Evolutionary conservation across 2,329 filamentous ascomycete genomes (phyloP).

Genomic region (Alternaria brassicae): DNA sequence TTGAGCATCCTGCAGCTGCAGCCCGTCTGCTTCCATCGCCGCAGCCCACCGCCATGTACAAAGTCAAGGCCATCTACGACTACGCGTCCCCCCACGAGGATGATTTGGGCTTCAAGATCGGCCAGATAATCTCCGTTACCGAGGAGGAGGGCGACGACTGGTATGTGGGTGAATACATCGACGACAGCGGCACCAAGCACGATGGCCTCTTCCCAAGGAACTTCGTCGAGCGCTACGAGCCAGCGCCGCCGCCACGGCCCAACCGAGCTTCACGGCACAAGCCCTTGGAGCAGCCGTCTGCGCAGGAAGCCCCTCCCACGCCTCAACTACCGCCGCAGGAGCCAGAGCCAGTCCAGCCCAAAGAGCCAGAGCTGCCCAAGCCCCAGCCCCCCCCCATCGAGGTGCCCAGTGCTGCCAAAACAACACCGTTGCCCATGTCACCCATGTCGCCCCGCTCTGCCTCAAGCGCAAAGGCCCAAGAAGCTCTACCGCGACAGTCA

Average conservation of each 20-base stretch:
- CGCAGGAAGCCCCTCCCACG: conserved; percentile 37
- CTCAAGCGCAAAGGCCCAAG: conserved; percentile 29
- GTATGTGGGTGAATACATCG: conserved; percentile 88
- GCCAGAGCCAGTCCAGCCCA: conserved; percentile 26
- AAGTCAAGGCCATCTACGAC: conserved; percentile 95
- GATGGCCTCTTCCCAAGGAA: conserved; percentile 94
- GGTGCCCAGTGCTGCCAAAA: conserved; percentile 34
- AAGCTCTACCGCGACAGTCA: conserved; percentile 33
- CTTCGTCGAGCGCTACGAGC: conserved; percentile 96
- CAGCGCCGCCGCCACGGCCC: conserved; percentile 85
- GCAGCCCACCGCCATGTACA: conserved; percentile 64
- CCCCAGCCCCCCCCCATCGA: conserved; percentile 49
- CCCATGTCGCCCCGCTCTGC: conserved; percentile 41
- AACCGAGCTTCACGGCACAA: conserved; percentile 67
- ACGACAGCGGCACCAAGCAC: conserved; percentile 74
- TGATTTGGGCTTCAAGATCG: conserved; percentile 84
- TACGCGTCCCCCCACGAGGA: conserved; percentile 93
- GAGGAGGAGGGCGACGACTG: conserved; percentile 93
- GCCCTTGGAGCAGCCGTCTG: conserved; percentile 44
- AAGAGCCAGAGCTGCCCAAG: conserved; percentile 47
- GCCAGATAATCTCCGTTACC: conserved; percentile 92
- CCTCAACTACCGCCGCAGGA: conserved; percentile 42
- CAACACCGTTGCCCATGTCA: conserved; percentile 34
- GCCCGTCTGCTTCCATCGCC: neutral
- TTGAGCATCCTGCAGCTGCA: conserved; percentile 9